phyloP scores from a whole-genome alignment of 306 rosid genomes.

The Arachis hypogaea region DNA sequence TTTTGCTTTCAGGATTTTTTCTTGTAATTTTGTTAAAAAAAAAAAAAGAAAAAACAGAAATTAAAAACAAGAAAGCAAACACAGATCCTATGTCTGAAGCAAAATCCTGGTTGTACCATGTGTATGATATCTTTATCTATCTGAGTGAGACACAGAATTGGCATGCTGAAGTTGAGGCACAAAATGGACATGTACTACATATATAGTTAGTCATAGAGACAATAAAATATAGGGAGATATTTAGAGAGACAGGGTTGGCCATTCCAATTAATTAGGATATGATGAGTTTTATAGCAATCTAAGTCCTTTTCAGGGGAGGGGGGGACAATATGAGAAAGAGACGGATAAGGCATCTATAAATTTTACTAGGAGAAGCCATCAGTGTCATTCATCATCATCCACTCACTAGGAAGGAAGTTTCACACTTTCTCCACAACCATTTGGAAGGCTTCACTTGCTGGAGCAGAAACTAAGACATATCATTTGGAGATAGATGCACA shows the following conservation, averaged over 20 bases:
- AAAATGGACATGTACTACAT: slow-evolving; percentile 6
- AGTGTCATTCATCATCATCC: slow-evolving; percentile 23
- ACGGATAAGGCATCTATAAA: slow-evolving; percentile 32
- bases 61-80: neutral
- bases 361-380: slow-evolving; percentile 31
- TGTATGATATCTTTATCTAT: neutral
- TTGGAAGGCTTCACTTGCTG: slow-evolving; percentile 18
- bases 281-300: slow-evolving; percentile 22
- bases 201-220: slow-evolving; percentile 27
- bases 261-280: slow-evolving; percentile 13
- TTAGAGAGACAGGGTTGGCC: slow-evolving; percentile 48
- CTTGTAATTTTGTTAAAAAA: too few species aligned
- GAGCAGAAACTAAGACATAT: slow-evolving; percentile 62
- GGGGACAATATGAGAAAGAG: slow-evolving; percentile 48
- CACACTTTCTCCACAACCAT: slow-evolving; percentile 31
- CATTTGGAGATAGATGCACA: slow-evolving; percentile 49
- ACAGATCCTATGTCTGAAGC: slow-evolving; percentile 5
- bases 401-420: slow-evolving; percentile 3
- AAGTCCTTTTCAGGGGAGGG: slow-evolving; percentile 46
- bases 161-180: slow-evolving; percentile 27
- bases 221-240: slow-evolving; percentile 38
- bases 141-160: slow-evolving; percentile 16
- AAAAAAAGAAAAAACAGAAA: too few species aligned
- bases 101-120: slow-evolving; percentile 7
- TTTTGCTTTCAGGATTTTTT: too few species aligned